Percentiles rank a stretch among this genome's conserved stretches.
Evolutionary conservation across 2,329 filamentous ascomycete genomes (phyloP).

Genomic region (Penicillium capsulatum): DNA sequence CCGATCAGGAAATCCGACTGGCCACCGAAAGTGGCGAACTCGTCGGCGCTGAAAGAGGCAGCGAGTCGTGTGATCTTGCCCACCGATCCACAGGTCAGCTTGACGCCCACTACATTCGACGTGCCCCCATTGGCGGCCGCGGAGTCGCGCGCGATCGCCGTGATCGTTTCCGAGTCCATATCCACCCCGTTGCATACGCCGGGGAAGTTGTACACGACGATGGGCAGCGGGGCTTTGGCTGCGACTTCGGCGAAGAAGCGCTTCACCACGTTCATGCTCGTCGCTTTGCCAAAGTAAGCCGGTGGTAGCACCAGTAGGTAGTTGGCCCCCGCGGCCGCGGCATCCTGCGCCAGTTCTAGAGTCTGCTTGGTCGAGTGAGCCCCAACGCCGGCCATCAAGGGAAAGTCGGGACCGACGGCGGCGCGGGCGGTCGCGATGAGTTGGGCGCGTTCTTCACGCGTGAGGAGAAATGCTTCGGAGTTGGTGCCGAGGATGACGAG

Average conservation of each 20-base stretch:
- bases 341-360: slow-evolving; percentile 57
- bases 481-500: slow-evolving; percentile 55
- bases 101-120: slow-evolving; percentile 59
- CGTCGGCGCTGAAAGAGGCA: slow-evolving; percentile 49
- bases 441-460: slow-evolving; percentile 55
- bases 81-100: slow-evolving; percentile 61
- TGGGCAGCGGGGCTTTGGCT: slow-evolving; percentile 49
- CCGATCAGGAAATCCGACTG: slow-evolving; percentile 67
- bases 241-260: slow-evolving; percentile 58
- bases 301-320: slow-evolving; percentile 59
- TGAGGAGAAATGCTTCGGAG: slow-evolving; percentile 55
- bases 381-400: slow-evolving; percentile 61
- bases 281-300: slow-evolving; percentile 62
- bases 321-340: slow-evolving; percentile 57
- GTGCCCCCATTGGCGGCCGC: slow-evolving; percentile 25
- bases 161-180: slow-evolving; percentile 61
- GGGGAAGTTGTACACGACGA: slow-evolving; percentile 67
- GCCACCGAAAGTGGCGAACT: slow-evolving; percentile 66
- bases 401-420: slow-evolving; percentile 52
- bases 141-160: slow-evolving; percentile 49
- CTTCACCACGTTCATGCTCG: slow-evolving; percentile 53
- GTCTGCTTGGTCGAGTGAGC: slow-evolving; percentile 63
- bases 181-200: slow-evolving; percentile 65
- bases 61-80: slow-evolving; percentile 58
- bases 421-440: slow-evolving; percentile 55